Conservation (phyloP, 805 yeast genomes). For the Pichia scutulata region DNA sequence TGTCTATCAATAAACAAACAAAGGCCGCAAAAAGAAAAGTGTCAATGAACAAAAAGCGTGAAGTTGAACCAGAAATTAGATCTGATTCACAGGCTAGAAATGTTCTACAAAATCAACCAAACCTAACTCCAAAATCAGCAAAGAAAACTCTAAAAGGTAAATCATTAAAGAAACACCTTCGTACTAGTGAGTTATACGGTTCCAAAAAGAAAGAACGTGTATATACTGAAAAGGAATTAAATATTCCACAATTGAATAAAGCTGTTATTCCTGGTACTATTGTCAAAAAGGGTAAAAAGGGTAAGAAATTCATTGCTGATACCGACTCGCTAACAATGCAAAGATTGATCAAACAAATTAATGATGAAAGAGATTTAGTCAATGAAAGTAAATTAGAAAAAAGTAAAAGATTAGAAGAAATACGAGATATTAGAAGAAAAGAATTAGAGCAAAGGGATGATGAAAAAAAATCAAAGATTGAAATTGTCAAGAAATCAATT, state of each 20-base stretch:
- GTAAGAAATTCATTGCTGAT: slow-evolving; percentile 70
- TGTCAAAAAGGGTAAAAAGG: slow-evolving; percentile 70
- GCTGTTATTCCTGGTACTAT: slow-evolving; percentile 80
- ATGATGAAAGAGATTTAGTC: slow-evolving; percentile 68
- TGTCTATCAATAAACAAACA: slow-evolving; percentile 37
- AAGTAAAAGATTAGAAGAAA: slow-evolving; percentile 80
- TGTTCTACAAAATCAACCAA: slow-evolving; percentile 50
- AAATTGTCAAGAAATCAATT: slow-evolving; percentile 69
- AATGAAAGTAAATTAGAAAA: slow-evolving; percentile 88
- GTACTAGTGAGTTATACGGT: slow-evolving; percentile 60
- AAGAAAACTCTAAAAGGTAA: slow-evolving; percentile 42
- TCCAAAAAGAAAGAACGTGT: slow-evolving; percentile 46
- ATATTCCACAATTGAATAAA: slow-evolving; percentile 71
- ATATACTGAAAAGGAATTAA: slow-evolving; percentile 71
- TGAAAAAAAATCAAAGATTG: slow-evolving; percentile 58
- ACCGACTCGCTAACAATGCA: slow-evolving; percentile 54
- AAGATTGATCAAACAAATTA: slow-evolving; percentile 71
- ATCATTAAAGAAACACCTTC: slow-evolving; percentile 58
- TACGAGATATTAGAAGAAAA: slow-evolving; percentile 76
- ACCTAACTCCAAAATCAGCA: slow-evolving; percentile 50
- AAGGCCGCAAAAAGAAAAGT: slow-evolving; percentile 50
- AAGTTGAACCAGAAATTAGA: slow-evolving; percentile 58
- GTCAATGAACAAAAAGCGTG: slow-evolving; percentile 45
- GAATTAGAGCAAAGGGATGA: slow-evolving; percentile 83
- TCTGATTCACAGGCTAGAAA: slow-evolving; percentile 65